phyloP scores from a whole-genome alignment of 1,139 yeast species.

The Blastobotrys apis region DNA sequence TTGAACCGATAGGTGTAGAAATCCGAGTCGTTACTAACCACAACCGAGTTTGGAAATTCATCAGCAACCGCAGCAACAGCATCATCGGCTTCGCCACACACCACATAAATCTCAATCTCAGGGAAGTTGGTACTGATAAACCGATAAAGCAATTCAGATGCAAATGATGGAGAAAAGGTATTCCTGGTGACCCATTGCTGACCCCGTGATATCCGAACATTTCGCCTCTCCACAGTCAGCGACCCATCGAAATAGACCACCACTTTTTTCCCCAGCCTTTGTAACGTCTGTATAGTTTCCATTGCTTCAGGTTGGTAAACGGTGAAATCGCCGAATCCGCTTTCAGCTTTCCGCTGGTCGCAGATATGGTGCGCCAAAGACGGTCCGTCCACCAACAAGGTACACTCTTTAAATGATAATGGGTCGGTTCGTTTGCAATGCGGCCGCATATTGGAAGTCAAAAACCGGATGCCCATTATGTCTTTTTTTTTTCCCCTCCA shows the following conservation, averaged over 20 bases:
- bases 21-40: slow-evolving; percentile 20
- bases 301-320: slow-evolving; percentile 1
- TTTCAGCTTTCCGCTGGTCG: not conserved
- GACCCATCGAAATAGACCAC: slow-evolving; percentile 15
- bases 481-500: too few species aligned
- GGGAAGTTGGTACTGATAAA: too few species aligned
- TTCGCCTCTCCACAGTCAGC: slow-evolving; percentile 11
- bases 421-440: not conserved
- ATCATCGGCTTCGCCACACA: slow-evolving; percentile 20
- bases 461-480: slow-evolving; percentile 15
- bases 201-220: not conserved
- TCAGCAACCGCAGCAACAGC: slow-evolving; percentile 15
- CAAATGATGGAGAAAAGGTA: too few species aligned
- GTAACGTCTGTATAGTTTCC: slow-evolving; percentile 2
- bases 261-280: not conserved
- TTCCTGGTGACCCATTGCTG: not conserved
- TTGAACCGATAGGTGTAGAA: slow-evolving; percentile 17
- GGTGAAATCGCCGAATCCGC: slow-evolving; percentile 2
- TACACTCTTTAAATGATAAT: not conserved
- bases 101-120: slow-evolving; percentile 7
- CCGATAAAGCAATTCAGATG: too few species aligned
- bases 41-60: not conserved
- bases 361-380: slow-evolving; percentile 17
- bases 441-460: slow-evolving; percentile 8
- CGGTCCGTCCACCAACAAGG: slow-evolving; percentile 17